Conservation (phyloP, 2,329 filamentous ascomycete species). For the Helotiales sp. region DNA sequence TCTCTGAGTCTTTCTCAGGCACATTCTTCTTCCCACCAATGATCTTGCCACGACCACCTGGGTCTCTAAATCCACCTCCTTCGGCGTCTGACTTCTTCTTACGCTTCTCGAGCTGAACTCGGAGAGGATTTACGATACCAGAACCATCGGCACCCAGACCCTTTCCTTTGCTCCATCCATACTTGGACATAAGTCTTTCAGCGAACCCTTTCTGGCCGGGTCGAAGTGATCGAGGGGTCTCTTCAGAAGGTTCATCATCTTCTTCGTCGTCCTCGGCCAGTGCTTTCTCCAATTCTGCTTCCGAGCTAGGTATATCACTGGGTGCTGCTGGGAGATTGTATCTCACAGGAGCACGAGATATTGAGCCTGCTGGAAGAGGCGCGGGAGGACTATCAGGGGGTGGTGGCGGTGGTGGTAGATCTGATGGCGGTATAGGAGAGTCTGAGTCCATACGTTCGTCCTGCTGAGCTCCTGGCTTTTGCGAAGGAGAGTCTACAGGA, state of each 20-base stretch:
- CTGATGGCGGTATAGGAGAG: slow-evolving; percentile 26
- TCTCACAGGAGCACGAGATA: slow-evolving; percentile 76
- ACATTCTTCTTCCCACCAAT: slow-evolving; percentile 68
- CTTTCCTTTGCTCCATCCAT: slow-evolving; percentile 87
- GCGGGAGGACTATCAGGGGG: slow-evolving; percentile 37
- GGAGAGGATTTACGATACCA: slow-evolving; percentile 83
- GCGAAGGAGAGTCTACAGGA: slow-evolving; percentile 41
- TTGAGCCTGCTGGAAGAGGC: slow-evolving; percentile 50
- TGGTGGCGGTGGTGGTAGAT: slow-evolving; percentile 34
- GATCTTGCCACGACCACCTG: slow-evolving; percentile 73
- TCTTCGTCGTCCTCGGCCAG: slow-evolving; percentile 39
- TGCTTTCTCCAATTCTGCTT: slow-evolving; percentile 50
- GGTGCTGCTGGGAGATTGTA: slow-evolving; percentile 60
- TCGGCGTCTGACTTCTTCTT: slow-evolving; percentile 78
- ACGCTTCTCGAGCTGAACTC: slow-evolving; percentile 81
- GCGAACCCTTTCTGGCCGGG: slow-evolving; percentile 86
- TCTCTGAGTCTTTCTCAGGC: slow-evolving; percentile 39
- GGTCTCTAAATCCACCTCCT: slow-evolving; percentile 72
- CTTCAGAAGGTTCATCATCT: slow-evolving; percentile 34
- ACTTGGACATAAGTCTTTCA: slow-evolving; percentile 85
- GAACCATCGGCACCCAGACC: slow-evolving; percentile 80
- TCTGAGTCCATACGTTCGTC: slow-evolving; percentile 10
- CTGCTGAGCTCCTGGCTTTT: slow-evolving; percentile 33
- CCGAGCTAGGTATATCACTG: slow-evolving; percentile 50
- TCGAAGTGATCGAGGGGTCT: slow-evolving; percentile 56